A percentile compares a stretch with the other conserved stretches of the same genome.
These are phyloP conservation scores for Eurotiales sp. DNA, from an alignment of 2,329 filamentous ascomycete species.

Conservation along the genomic window DNA sequence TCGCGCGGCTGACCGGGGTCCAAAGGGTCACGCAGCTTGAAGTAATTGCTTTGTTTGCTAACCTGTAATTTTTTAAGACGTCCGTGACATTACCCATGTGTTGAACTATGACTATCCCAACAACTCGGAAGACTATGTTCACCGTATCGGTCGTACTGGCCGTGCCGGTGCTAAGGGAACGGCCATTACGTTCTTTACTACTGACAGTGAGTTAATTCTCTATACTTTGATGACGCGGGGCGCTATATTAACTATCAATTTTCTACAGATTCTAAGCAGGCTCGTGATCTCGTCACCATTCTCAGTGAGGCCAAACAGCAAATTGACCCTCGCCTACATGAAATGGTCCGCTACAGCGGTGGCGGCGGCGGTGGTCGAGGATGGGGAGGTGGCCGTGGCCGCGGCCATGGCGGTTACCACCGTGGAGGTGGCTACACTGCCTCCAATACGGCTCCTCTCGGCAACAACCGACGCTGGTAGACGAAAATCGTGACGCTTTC, in stretches of 20 bases:
- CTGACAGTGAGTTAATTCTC: conserved; percentile 93
- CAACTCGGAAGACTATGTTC: conserved; percentile 70
- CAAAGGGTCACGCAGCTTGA: conserved; percentile 40
- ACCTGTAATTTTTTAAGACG: conserved; percentile 79
- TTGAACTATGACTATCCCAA: conserved; percentile 99
- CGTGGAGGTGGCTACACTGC: conserved; percentile 48
- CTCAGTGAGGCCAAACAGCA: conserved; percentile 96
- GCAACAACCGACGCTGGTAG: conserved; percentile 56
- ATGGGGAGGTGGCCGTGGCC: conserved; percentile 54
- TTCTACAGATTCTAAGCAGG: conserved; percentile 75
- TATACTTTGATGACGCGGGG: too few species aligned
- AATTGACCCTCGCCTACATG: conserved; percentile 89
- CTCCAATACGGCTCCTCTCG: conserved; percentile 57
- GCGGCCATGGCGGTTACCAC: conserved; percentile 26
- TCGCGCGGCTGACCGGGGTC: conserved; percentile 58
- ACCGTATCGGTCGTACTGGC: conserved; percentile 66
- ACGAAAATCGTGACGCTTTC: not conserved
- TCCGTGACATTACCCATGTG: conserved; percentile 99
- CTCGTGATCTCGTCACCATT: conserved; percentile 90
- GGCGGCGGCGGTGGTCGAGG: conserved; percentile 72
- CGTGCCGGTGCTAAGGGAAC: conserved; percentile 84
- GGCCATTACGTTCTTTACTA: conserved; percentile 97
- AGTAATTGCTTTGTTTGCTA: conserved; percentile 61
- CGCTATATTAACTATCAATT: too few species aligned
- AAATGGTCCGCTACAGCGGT: conserved; percentile 92